Conservation (phyloP, 495 filamentous ascomycete genomes). For the Penicillium herquei region DNA sequence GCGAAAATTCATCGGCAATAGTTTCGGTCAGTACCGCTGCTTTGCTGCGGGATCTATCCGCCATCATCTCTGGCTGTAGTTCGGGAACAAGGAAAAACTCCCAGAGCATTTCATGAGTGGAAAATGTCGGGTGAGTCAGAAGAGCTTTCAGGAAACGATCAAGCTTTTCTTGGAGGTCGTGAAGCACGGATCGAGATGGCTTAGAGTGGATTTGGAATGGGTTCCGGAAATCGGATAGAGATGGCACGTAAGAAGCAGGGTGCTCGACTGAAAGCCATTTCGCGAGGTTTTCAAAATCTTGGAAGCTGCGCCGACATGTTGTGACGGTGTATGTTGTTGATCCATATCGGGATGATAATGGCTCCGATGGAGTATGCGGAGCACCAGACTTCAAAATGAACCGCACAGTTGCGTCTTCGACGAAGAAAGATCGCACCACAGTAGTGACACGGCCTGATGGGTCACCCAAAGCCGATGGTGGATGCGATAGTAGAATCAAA, state of each 20-base stretch:
- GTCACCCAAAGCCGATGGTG: constrained; percentile 41
- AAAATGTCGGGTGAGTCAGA: constrained; percentile 86
- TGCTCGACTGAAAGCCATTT: constrained; percentile 87
- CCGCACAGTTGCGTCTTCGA: constrained; percentile 92
- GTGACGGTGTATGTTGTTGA: constrained; percentile 80
- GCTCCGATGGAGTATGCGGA: constrained; percentile 29
- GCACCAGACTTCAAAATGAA: constrained; percentile 94
- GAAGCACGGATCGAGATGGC: constrained; percentile 81
- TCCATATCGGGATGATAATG: constrained; percentile 36
- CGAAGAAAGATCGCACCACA: constrained; percentile 94
- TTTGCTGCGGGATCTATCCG: constrained; percentile 81
- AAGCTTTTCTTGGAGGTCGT: constrained; percentile 82
- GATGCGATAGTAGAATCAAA: constrained; percentile 75
- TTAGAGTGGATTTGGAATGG: constrained; percentile 92
- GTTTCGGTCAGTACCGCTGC: constrained; percentile 78
- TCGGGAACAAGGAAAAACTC: constrained; percentile 99
- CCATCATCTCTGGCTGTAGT: constrained; percentile 84
- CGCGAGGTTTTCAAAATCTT: constrained; percentile 89
- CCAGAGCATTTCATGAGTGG: constrained; percentile 97
- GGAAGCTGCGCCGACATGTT: constrained; percentile 84
- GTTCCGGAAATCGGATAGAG: constrained; percentile 72
- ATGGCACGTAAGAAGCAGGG: constrained; percentile 91
- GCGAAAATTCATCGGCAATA: constrained; percentile 81
- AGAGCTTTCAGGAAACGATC: constrained; percentile 85
- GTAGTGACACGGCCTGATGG: constrained; percentile 82